Evolutionary conservation across 2,329 filamentous ascomycete species (phyloP).

Genomic region (Erysiphe pulchra): DNA sequence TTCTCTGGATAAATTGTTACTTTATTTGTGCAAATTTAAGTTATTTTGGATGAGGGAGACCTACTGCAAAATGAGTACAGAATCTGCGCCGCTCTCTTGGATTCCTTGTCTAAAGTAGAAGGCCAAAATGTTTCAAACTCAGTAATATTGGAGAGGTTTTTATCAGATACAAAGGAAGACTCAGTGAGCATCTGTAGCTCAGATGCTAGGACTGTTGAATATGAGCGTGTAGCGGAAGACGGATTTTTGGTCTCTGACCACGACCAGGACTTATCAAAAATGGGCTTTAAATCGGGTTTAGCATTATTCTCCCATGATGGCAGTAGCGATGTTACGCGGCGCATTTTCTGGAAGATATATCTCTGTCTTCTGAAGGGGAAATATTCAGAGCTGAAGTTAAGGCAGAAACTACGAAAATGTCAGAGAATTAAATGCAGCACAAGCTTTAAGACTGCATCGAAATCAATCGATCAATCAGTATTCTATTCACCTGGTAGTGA

Average conservation of each 20-base stretch:
- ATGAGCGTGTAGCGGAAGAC: constrained; percentile 10
- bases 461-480: too few species aligned
- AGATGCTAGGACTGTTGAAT: too few species aligned
- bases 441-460: too few species aligned
- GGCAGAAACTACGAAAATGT: too few species aligned
- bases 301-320: constrained; percentile 24
- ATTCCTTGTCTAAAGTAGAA: constrained; percentile 62
- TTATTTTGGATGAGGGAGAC: constrained; percentile 14
- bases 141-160: constrained; percentile 14
- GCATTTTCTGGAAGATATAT: constrained; percentile 6
- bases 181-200: too few species aligned
- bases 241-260: constrained; percentile 29
- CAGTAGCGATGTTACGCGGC: constrained; percentile 12
- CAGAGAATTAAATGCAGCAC: too few species aligned
- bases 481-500: too few species aligned
- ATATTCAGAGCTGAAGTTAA: too few species aligned
- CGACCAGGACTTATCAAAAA: constrained; percentile 49
- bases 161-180: too few species aligned
- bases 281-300: constrained; percentile 30
- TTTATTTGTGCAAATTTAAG: too few species aligned
- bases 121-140: constrained; percentile 71
- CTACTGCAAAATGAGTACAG: constrained; percentile 72
- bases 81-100: constrained; percentile 75
- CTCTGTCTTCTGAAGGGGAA: too few species aligned
- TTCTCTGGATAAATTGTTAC: too few species aligned